phyloP scores from a whole-genome alignment of 345 rosid species.

The Citrus sp. region DNA sequence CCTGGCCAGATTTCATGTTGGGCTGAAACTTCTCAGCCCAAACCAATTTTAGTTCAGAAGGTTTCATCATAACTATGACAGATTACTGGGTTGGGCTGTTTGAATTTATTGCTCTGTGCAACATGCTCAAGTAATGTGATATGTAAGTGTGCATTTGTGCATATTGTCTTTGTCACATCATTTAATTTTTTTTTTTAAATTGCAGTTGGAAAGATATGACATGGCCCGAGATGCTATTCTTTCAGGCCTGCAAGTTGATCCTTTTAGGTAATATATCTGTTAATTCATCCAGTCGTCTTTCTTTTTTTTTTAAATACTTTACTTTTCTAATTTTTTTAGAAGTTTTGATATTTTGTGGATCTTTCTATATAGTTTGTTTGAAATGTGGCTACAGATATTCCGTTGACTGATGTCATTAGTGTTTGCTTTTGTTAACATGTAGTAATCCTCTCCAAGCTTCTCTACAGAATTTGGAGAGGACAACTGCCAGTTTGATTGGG shows the following conservation, averaged over 20 bases:
- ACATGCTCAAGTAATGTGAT: background rate
- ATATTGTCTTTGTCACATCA: background rate
- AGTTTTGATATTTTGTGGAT: background rate
- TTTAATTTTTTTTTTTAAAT: constrained; percentile 4
- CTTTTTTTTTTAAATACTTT: background rate
- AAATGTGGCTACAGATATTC: constrained; percentile 2
- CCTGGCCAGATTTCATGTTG: background rate
- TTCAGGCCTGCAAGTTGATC: constrained; percentile 90
- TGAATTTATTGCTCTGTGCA: background rate
- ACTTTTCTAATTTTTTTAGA: background rate
- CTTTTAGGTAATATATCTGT: constrained; percentile 56
- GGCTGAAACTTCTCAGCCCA: background rate
- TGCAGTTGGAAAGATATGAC: constrained; percentile 89
- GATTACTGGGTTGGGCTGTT: background rate
- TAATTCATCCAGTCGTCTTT: background rate
- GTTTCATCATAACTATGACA: background rate
- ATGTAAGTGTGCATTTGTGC: background rate
- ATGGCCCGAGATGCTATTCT: constrained; percentile 66
- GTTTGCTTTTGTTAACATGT: constrained; percentile 43
- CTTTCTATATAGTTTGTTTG: background rate
- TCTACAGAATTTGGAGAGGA: constrained; percentile 62
- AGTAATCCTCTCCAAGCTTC: constrained; percentile 75
- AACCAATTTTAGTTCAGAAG: background rate
- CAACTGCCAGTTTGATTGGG: constrained; percentile 25
- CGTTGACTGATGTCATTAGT: constrained; percentile 5